Evolutionary conservation across 495 filamentous ascomycete species (phyloP).

Genomic region (Thermochaetoides thermophila): DNA sequence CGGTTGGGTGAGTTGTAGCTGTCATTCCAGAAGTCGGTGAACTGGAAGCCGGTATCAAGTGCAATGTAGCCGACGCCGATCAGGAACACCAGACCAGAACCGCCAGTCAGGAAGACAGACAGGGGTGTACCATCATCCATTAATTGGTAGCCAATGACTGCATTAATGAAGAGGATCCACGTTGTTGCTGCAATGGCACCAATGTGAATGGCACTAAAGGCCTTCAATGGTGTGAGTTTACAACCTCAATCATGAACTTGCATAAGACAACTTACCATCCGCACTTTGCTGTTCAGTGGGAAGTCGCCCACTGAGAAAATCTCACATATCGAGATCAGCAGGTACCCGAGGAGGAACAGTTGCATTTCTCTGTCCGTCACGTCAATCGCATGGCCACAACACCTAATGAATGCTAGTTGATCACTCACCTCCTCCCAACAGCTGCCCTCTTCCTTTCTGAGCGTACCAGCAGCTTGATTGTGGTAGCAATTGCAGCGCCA

Average conservation of each 20-base stretch:
- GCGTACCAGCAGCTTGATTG: slow-evolving; percentile 51
- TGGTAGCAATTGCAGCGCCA: slow-evolving; percentile 56
- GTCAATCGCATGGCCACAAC: slow-evolving; percentile 18
- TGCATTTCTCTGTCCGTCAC: slow-evolving; percentile 69
- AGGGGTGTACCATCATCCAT: slow-evolving; percentile 84
- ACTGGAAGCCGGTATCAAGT: slow-evolving; percentile 80
- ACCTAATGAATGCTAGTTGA: neutral
- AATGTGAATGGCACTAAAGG: slow-evolving; percentile 84
- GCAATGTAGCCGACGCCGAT: slow-evolving; percentile 91
- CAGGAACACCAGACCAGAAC: slow-evolving; percentile 57
- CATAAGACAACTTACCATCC: slow-evolving; percentile 37
- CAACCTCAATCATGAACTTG: neutral
- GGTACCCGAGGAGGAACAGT: slow-evolving; percentile 75
- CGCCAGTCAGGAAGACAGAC: slow-evolving; percentile 59
- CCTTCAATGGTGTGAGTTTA: slow-evolving; percentile 34
- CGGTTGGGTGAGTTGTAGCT: slow-evolving; percentile 44
- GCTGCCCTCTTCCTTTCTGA: slow-evolving; percentile 91
- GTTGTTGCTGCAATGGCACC: slow-evolving; percentile 73
- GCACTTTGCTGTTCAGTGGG: slow-evolving; percentile 50
- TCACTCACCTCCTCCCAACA: slow-evolving; percentile 71
- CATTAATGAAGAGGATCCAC: slow-evolving; percentile 89
- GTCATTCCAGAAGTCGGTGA: slow-evolving; percentile 59
- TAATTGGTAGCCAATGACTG: slow-evolving; percentile 80
- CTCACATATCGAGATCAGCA: slow-evolving; percentile 83
- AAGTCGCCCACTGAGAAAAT: slow-evolving; percentile 92